Percentiles rank a stretch among this genome's conserved stretches.
Evolutionary conservation across 495 filamentous ascomycete species (phyloP).

Genomic region (Neurospora hispaniola): DNA sequence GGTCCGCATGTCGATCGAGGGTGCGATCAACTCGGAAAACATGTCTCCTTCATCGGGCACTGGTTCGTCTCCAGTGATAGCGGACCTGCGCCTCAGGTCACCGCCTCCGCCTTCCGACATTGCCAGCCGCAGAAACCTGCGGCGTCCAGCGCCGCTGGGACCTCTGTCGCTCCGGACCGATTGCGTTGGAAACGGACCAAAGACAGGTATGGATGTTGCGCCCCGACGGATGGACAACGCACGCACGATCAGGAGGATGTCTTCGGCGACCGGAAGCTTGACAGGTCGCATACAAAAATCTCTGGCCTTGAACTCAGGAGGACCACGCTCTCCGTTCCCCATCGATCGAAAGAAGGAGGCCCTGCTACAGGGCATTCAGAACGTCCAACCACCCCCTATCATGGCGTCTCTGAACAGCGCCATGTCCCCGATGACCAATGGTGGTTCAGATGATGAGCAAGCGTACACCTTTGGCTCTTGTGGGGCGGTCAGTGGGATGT

Average conservation of each 20-base stretch:
- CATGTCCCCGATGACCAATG: conserved; percentile 25
- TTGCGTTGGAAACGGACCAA: conserved; percentile 24
- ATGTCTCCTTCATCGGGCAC: conserved; percentile 21
- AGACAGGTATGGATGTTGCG: conserved; percentile 26
- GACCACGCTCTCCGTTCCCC: conserved; percentile 34
- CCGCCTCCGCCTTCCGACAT: conserved; percentile 38
- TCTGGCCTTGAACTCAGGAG: conserved; percentile 16
- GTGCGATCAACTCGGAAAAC: conserved; percentile 11
- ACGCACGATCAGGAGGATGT: conserved; percentile 37
- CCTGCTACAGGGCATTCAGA: conserved; percentile 25
- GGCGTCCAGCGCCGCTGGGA: conserved; percentile 32
- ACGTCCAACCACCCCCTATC: conserved; percentile 22
- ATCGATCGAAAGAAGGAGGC: conserved; percentile 33
- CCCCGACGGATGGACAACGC: conserved; percentile 25
- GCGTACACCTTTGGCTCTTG: conserved; percentile 20
- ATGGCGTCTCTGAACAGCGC: conserved; percentile 22
- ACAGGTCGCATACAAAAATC: conserved; percentile 33
- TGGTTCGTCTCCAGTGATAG: conserved; percentile 12
- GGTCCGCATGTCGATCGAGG: conserved; percentile 11
- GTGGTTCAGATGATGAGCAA: conserved; percentile 31
- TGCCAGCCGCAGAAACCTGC: conserved; percentile 35
- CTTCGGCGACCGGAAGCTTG: conserved; percentile 28
- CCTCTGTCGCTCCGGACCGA: conserved; percentile 24
- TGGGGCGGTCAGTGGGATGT: conserved; percentile 8
- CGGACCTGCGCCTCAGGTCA: conserved; percentile 29